Percentiles rank a stretch among this genome's conserved stretches.
Conservation (phyloP, 2,329 filamentous ascomycete genomes). For the Neobulgaria alba region DNA sequence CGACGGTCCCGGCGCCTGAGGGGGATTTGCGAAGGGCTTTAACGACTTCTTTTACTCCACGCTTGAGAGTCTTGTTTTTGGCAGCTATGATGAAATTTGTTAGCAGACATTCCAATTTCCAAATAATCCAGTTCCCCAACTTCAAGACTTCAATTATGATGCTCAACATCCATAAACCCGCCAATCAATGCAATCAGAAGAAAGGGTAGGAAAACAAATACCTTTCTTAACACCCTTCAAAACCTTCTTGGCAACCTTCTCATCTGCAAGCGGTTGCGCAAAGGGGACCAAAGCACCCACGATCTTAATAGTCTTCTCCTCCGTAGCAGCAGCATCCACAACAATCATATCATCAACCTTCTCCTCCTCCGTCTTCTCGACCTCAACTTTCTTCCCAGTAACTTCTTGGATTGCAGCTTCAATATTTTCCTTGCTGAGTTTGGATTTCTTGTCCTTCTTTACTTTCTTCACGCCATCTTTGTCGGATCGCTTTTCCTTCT, state of each 20-base stretch:
- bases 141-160: not conserved
- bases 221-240: conserved; percentile 57
- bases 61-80: conserved; percentile 91
- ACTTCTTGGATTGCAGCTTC: conserved; percentile 57
- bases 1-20: conserved; percentile 53
- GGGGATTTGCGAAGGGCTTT: conserved; percentile 94
- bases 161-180: not conserved
- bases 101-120: no score
- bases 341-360: conserved; percentile 25
- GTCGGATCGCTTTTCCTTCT: conserved; percentile 59
- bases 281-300: conserved; percentile 69
- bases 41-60: conserved; percentile 97
- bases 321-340: conserved; percentile 29
- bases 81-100: conserved; percentile 54
- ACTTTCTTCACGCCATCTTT: conserved; percentile 37
- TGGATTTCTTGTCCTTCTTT: conserved; percentile 33
- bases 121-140: conserved; percentile 1
- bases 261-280: conserved; percentile 70
- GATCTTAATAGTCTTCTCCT: conserved; percentile 33
- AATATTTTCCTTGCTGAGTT: conserved; percentile 39
- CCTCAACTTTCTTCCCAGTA: conserved; percentile 42
- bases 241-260: conserved; percentile 63
- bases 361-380: conserved; percentile 30
- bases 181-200: no score
- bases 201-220: conserved; percentile 20